phyloP scores from a whole-genome alignment of 805 yeast genomes.

The Zygosaccharomyces bailii region DNA sequence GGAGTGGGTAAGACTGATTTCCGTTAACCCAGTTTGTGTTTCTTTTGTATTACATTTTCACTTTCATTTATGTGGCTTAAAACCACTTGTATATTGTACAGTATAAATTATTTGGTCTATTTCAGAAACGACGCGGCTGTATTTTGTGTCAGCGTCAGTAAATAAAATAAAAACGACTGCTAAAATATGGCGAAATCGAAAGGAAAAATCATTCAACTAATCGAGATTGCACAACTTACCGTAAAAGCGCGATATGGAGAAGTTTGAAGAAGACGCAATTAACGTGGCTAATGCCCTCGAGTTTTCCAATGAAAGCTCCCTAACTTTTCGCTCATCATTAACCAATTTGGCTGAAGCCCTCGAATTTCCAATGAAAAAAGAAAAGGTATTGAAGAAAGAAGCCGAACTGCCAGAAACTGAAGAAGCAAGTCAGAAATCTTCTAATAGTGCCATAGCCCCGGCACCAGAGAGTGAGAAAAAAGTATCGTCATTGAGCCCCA shows the following conservation, averaged over 20 bases:
- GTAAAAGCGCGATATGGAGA: too few species aligned
- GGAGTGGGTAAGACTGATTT: constrained; percentile 90
- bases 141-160: constrained; percentile 7
- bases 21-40: constrained; percentile 48
- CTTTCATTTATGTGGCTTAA: neutral
- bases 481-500: constrained; percentile 3
- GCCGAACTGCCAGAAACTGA: neutral
- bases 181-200: neutral
- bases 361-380: neutral
- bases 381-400: neutral
- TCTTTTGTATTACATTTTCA: neutral
- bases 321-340: constrained; percentile 1
- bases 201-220: too few species aligned
- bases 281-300: constrained; percentile 2
- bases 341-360: neutral
- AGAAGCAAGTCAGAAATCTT: neutral
- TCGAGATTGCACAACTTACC: too few species aligned
- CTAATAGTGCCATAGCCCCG: constrained; percentile 5
- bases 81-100: constrained; percentile 4
- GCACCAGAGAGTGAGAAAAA: constrained; percentile 7
- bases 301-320: constrained; percentile 3
- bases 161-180: constrained; percentile 2
- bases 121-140: neutral
- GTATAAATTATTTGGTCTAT: constrained; percentile 4
- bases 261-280: neutral